Percentiles rank a stretch among this genome's conserved stretches.
Evolutionary conservation across 2,329 filamentous ascomycete species (phyloP).

Genomic region (Phyllosticta citribraziliensis): DNA sequence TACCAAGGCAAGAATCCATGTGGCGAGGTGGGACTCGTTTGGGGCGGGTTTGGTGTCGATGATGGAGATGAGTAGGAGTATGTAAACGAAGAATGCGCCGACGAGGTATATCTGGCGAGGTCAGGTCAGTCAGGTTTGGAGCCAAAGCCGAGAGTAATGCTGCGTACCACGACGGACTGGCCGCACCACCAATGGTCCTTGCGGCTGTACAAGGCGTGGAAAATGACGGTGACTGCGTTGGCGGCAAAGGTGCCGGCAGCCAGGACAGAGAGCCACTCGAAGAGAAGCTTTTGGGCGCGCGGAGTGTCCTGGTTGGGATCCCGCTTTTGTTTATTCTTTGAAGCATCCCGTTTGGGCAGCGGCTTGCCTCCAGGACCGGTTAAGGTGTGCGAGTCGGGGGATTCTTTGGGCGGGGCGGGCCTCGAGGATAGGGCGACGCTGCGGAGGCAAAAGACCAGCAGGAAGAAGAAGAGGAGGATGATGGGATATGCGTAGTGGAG

Average conservation of each 20-base stretch:
- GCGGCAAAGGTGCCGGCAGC: constrained; percentile 65
- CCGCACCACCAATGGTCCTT: constrained; percentile 73
- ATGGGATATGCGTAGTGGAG: constrained; percentile 54
- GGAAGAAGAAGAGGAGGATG: constrained; percentile 54
- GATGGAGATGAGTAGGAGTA: constrained; percentile 75
- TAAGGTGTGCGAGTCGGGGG: background rate
- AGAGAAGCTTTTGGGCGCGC: constrained; percentile 57
- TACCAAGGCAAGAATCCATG: constrained; percentile 65
- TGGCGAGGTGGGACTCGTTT: constrained; percentile 65
- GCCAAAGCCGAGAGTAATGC: constrained; percentile 5
- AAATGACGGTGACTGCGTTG: constrained; percentile 62
- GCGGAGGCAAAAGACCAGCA: constrained; percentile 50
- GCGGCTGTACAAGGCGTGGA: constrained; percentile 59
- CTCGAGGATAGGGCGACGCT: constrained; percentile 46
- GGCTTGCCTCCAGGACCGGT: constrained; percentile 81
- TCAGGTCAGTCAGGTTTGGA: background rate
- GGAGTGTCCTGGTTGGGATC: constrained; percentile 48
- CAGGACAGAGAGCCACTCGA: constrained; percentile 63
- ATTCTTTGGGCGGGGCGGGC: constrained; percentile 12
- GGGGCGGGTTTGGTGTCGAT: constrained; percentile 76
- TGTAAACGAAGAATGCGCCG: constrained; percentile 77
- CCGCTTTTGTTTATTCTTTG: constrained; percentile 34
- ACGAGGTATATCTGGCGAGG: constrained; percentile 68
- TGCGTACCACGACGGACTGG: constrained; percentile 61
- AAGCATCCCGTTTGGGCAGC: constrained; percentile 54